phyloP scores from a whole-genome alignment of 2,329 filamentous ascomycete genomes.

The Sporothrix luriei region DNA sequence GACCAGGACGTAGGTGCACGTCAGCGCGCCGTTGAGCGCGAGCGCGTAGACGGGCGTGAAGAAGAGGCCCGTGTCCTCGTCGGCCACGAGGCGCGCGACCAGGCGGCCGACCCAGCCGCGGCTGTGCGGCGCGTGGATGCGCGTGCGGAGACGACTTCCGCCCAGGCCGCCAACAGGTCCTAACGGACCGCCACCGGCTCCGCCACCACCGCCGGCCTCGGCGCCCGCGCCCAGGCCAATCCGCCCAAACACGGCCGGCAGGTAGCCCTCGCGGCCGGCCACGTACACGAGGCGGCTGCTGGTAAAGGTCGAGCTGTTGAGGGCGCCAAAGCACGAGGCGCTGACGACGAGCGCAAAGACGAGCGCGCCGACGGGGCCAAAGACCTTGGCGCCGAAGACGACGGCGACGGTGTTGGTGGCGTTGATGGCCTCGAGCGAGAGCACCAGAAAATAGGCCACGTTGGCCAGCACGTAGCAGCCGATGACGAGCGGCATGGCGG shows the following conservation, averaged over 20 bases:
- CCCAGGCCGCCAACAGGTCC: background rate
- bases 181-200: background rate
- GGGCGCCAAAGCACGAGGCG: slow-evolving; percentile 87
- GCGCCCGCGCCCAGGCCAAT: slow-evolving; percentile 65
- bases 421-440: slow-evolving; percentile 78
- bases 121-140: slow-evolving; percentile 48
- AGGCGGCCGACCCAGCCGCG: slow-evolving; percentile 61
- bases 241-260: slow-evolving; percentile 79
- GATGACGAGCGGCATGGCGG: slow-evolving; percentile 93
- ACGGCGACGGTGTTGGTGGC: slow-evolving; percentile 94
- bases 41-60: slow-evolving; percentile 95
- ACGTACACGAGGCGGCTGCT: slow-evolving; percentile 89
- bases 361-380: slow-evolving; percentile 79
- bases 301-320: slow-evolving; percentile 94
- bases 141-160: slow-evolving; percentile 23
- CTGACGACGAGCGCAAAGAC: slow-evolving; percentile 86
- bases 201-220: background rate
- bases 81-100: slow-evolving; percentile 67
- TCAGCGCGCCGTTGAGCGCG: slow-evolving; percentile 75
- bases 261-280: slow-evolving; percentile 91
- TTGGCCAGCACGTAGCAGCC: slow-evolving; percentile 88
- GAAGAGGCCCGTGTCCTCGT: slow-evolving; percentile 78
- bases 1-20: slow-evolving; percentile 74
- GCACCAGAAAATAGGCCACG: slow-evolving; percentile 88
- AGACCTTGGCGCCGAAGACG: slow-evolving; percentile 86